Conservation (phyloP, 139 green algal species). For the Micractinium sp. region DNA sequence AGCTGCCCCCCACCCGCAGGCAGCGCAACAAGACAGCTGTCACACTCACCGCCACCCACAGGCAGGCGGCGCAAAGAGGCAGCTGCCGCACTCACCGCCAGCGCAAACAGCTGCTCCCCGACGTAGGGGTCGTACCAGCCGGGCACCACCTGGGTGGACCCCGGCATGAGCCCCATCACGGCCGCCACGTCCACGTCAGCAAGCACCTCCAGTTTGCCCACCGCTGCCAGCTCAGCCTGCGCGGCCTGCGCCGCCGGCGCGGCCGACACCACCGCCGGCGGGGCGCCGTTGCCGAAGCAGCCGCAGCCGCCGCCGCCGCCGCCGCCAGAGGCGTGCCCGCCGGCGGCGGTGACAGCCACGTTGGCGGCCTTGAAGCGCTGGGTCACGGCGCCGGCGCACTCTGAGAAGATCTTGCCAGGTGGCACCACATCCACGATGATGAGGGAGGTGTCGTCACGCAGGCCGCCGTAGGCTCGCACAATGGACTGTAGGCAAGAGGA, state of each 20-base stretch:
- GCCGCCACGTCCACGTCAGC: slow-evolving; percentile 45
- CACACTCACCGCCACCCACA: too few relatives aligned
- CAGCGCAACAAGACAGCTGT: too few relatives aligned
- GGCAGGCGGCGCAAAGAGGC: too few relatives aligned
- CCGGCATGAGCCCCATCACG: slow-evolving; percentile 46
- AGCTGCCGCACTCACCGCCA: slow-evolving; percentile 25
- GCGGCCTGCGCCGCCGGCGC: neutral
- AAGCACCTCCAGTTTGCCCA: slow-evolving; percentile 31
- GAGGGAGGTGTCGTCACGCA: slow-evolving; percentile 86
- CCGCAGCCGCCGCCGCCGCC: slow-evolving; percentile 26
- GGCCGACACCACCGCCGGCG: neutral
- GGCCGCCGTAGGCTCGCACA: slow-evolving; percentile 45
- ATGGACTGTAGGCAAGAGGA: slow-evolving; percentile 31
- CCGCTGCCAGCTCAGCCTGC: neutral
- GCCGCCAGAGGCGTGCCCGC: neutral
- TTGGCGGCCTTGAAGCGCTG: slow-evolving; percentile 7
- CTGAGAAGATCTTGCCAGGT: slow-evolving; percentile 48
- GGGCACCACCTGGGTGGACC: neutral
- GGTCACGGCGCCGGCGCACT: slow-evolving; percentile 19
- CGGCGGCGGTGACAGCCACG: neutral
- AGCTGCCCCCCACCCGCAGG: too few relatives aligned
- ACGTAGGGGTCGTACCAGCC: slow-evolving; percentile 38
- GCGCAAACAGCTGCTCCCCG: slow-evolving; percentile 6
- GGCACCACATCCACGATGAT: slow-evolving; percentile 84
- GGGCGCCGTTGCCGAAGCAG: slow-evolving; percentile 23